These are phyloP conservation scores for Hypoxylon sp. DNA, from an alignment of 2,329 filamentous ascomycete genomes.

Conservation along the genomic window DNA sequence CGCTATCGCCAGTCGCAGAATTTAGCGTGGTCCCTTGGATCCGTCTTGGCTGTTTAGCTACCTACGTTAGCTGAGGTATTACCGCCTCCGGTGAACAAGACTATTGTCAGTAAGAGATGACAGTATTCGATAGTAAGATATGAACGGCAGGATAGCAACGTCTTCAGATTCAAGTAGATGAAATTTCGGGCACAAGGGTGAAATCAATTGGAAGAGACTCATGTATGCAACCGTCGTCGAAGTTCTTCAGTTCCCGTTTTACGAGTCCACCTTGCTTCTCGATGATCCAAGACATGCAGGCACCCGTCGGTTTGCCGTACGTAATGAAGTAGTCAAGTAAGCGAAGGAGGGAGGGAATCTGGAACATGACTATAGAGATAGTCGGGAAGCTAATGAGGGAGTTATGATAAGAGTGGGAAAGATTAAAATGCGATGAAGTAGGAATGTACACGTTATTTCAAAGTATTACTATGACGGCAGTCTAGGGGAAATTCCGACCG, in stretches of 20 bases:
- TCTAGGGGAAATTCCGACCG: not conserved
- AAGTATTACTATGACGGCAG: too few species aligned
- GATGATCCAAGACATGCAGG: conserved; percentile 29
- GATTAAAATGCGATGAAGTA: conserved; percentile 16
- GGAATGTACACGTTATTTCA: too few species aligned
- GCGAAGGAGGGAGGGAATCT: conserved; percentile 20
- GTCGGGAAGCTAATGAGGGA: conserved; percentile 28
- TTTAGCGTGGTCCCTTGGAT: conserved; percentile 29
- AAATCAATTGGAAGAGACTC: conserved; percentile 31
- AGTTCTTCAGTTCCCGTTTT: conserved; percentile 27
- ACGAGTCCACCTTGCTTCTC: conserved; percentile 17
- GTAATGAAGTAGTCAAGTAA: conserved; percentile 4
- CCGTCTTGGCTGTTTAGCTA: conserved; percentile 17
- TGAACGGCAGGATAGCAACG: conserved; percentile 40
- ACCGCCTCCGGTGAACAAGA: conserved; percentile 30
- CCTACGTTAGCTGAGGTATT: conserved; percentile 17
- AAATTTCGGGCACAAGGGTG: conserved; percentile 21
- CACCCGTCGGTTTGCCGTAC: conserved; percentile 30
- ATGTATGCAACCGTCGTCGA: conserved; percentile 32
- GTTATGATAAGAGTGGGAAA: conserved; percentile 11
- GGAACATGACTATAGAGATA: conserved; percentile 27
- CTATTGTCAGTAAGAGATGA: conserved; percentile 13
- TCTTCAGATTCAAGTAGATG: conserved; percentile 18
- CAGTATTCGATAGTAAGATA: conserved; percentile 20
- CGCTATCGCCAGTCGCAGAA: conserved; percentile 41